Percentiles rank a stretch among this genome's conserved stretches.
phyloP scores from a whole-genome alignment of 2,329 filamentous ascomycete species.

The Beauveria sp. region DNA sequence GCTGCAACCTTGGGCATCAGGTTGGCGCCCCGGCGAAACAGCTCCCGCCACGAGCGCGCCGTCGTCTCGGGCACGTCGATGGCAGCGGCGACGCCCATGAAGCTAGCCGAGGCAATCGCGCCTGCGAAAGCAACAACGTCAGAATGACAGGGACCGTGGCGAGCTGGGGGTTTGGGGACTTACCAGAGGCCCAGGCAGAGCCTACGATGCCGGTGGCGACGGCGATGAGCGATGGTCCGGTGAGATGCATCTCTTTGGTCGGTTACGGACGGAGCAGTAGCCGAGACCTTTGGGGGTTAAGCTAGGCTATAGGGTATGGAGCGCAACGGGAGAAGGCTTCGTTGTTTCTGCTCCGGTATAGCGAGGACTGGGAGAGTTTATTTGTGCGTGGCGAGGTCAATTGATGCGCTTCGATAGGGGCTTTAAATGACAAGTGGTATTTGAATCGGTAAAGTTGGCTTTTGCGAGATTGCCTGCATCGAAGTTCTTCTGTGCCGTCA shows the following conservation, averaged over 20 bases:
- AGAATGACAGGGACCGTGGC: neutral
- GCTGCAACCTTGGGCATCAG: slow-evolving; percentile 30
- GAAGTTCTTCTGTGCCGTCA: neutral
- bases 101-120: slow-evolving; percentile 27
- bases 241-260: slow-evolving; percentile 10
- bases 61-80: slow-evolving; percentile 22
- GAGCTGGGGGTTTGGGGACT: neutral
- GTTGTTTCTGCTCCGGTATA: neutral
- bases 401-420: neutral
- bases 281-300: neutral
- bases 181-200: slow-evolving; percentile 31
- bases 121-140: slow-evolving; percentile 20
- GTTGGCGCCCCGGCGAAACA: slow-evolving; percentile 29
- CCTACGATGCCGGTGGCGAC: slow-evolving; percentile 31
- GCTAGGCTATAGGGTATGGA: slow-evolving; percentile 2
- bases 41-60: slow-evolving; percentile 28
- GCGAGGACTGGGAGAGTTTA: neutral
- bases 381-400: neutral
- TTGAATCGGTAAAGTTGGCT: neutral
- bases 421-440: neutral
- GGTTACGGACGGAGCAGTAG: neutral
- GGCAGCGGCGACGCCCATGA: slow-evolving; percentile 27
- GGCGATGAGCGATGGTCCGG: slow-evolving; percentile 25
- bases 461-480: neutral
- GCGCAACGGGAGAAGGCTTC: neutral